These are phyloP conservation scores for Cyclostephanos tholiformis DNA, from an alignment of 108 stramenopile species.

Conservation along the genomic window DNA sequence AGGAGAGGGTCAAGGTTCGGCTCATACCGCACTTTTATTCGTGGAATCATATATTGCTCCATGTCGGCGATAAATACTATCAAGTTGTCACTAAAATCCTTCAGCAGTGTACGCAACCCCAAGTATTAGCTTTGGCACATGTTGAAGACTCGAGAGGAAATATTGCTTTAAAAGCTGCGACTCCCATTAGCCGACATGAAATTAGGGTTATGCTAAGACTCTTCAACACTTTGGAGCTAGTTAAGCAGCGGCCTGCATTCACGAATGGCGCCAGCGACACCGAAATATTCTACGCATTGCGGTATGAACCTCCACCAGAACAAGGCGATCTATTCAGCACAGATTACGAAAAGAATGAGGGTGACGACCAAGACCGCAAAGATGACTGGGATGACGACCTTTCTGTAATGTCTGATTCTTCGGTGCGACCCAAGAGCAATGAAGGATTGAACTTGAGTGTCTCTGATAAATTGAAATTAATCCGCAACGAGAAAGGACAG, in stretches of 20 bases:
- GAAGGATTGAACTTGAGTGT: slow-evolving; percentile 74
- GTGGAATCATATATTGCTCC: slow-evolving; percentile 88
- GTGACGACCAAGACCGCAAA: slow-evolving; percentile 63
- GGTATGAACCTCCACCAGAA: slow-evolving; percentile 82
- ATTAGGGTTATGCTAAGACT: slow-evolving; percentile 89
- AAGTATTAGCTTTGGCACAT: slow-evolving; percentile 88
- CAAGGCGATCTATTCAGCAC: slow-evolving; percentile 69
- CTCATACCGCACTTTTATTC: slow-evolving; percentile 86
- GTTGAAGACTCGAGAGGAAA: slow-evolving; percentile 85
- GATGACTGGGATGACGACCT: slow-evolving; percentile 86
- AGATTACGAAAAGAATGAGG: slow-evolving; percentile 73
- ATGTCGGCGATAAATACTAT: slow-evolving; percentile 80
- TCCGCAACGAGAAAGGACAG: slow-evolving; percentile 85
- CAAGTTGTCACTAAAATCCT: slow-evolving; percentile 88
- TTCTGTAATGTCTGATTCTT: slow-evolving; percentile 69
- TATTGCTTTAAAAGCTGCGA: slow-evolving; percentile 81
- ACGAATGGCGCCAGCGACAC: slow-evolving; percentile 87
- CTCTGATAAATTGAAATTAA: slow-evolving; percentile 77
- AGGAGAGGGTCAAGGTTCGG: slow-evolving; percentile 85
- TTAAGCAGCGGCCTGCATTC: slow-evolving; percentile 89
- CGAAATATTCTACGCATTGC: slow-evolving; percentile 89
- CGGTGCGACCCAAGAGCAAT: slow-evolving; percentile 51
- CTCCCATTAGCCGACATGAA: slow-evolving; percentile 89
- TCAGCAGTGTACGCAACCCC: slow-evolving; percentile 87
- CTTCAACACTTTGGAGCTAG: slow-evolving; percentile 91